Percentiles rank a stretch among this genome's conserved stretches.
Evolutionary conservation across 257 asterid genomes (phyloP).

Genomic region (Mitragyna speciosa): DNA sequence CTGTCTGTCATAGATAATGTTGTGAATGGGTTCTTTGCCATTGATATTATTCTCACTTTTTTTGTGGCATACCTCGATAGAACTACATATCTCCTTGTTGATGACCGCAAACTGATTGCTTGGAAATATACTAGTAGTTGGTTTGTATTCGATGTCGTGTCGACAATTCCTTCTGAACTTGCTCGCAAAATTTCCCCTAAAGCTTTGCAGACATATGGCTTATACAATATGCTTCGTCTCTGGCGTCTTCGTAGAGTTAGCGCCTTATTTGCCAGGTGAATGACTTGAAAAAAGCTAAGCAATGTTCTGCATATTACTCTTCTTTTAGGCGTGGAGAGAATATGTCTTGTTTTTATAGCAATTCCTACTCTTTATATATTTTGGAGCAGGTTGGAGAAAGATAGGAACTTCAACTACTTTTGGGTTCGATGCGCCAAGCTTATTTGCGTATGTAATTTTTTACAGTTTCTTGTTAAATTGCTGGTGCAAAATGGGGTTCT

Average conservation of each 20-base stretch:
- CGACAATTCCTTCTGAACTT: constrained; percentile 77
- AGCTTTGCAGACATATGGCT: constrained; percentile 58
- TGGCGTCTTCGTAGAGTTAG: constrained; percentile 94
- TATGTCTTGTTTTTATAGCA: background rate
- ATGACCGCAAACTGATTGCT: constrained; percentile 56
- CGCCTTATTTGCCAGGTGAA: constrained; percentile 73
- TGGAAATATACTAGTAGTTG: constrained; percentile 56
- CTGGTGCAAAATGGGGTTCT: background rate
- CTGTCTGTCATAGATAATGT: constrained; percentile 65
- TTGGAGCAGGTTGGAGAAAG: constrained; percentile 77
- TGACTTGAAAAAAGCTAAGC: background rate
- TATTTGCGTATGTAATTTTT: constrained; percentile 63
- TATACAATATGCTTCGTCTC: constrained; percentile 83
- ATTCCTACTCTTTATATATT: constrained; percentile 11
- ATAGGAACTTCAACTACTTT: constrained; percentile 82
- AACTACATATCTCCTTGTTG: constrained; percentile 63
- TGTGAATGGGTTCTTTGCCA: constrained; percentile 73
- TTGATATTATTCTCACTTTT: constrained; percentile 83
- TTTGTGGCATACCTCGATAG: constrained; percentile 77
- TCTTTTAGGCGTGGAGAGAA: background rate
- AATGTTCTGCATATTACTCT: background rate
- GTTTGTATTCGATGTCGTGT: constrained; percentile 66
- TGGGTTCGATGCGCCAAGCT: constrained; percentile 88
- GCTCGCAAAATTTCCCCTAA: constrained; percentile 57
- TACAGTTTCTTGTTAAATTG: background rate